phyloP scores from a whole-genome alignment of 257 asterid genomes.

The Scutellaria minor region DNA sequence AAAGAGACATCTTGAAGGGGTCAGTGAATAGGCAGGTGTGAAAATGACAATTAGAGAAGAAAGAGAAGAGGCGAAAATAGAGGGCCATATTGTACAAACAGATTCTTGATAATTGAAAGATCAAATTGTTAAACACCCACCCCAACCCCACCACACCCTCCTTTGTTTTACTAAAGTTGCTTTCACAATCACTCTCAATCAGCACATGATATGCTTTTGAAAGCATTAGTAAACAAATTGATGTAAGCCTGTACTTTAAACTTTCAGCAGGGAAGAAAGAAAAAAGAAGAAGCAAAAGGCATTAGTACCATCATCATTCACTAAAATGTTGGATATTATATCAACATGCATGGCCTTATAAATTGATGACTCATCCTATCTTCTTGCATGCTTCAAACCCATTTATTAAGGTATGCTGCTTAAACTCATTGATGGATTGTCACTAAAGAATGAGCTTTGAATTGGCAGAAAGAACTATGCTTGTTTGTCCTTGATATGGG shows the following conservation, averaged over 20 bases:
- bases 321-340: constrained; percentile 32
- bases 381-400: constrained; percentile 42
- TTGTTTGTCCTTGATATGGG: constrained; percentile 51
- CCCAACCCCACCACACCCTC: constrained; percentile 3
- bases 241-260: constrained; percentile 35
- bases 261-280: constrained; percentile 15
- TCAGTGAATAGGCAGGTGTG: constrained; percentile 47
- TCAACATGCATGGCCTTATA: constrained; percentile 48
- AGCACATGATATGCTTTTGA: constrained; percentile 68
- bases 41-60: constrained; percentile 48
- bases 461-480: constrained; percentile 1
- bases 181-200: constrained; percentile 50
- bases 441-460: neutral
- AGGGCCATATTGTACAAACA: constrained; percentile 29
- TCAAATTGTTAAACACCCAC: constrained; percentile 37
- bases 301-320: constrained; percentile 46
- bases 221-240: constrained; percentile 40
- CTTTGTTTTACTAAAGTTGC: constrained; percentile 46
- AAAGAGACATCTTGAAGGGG: constrained; percentile 47
- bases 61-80: constrained; percentile 1
- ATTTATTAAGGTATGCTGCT: constrained; percentile 24
- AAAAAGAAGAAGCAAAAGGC: constrained; percentile 21
- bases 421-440: neutral
- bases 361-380: constrained; percentile 31
- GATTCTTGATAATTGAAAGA: constrained; percentile 50